A percentile compares a stretch with the other conserved stretches of the same genome.
Conservation (phyloP, 805 yeast genomes). For the Huiozyma sinensis region DNA sequence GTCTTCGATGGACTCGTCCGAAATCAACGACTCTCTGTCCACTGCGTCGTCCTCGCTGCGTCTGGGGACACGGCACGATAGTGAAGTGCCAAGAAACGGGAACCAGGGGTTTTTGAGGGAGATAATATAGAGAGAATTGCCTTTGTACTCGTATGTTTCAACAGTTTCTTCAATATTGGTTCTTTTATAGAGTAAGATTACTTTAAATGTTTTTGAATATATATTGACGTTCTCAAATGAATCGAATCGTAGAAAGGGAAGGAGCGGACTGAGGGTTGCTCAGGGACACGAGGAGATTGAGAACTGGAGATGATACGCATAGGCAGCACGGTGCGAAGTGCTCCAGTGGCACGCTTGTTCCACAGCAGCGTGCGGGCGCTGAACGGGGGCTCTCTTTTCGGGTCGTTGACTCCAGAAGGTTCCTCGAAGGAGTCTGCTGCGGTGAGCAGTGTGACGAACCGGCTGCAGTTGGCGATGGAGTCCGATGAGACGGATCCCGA, state of each 20-base stretch:
- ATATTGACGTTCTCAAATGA: too few species aligned
- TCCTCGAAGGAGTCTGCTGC: not conserved
- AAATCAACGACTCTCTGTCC: conserved; percentile 9
- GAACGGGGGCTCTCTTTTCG: conserved; percentile 1
- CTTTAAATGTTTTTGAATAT: too few species aligned
- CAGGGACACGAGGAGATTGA: too few species aligned
- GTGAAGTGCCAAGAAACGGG: conserved; percentile 1
- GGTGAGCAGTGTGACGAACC: conserved; percentile 1
- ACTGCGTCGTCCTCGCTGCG: conserved; percentile 12
- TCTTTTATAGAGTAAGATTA: too few species aligned
- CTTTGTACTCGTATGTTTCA: too few species aligned
- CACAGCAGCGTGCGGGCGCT: too few species aligned
- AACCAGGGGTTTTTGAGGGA: conserved; percentile 17
- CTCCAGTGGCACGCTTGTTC: not conserved
- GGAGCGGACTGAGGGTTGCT: too few species aligned
- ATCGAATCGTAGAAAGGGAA: too few species aligned
- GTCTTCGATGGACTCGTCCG: conserved; percentile 13
- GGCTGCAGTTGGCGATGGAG: conserved; percentile 4
- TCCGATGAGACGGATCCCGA: conserved; percentile 3
- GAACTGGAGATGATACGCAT: too few species aligned
- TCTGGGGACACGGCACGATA: not conserved
- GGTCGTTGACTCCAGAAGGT: not conserved
- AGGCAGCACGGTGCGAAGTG: not conserved
- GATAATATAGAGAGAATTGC: conserved; percentile 1
- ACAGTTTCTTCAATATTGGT: too few species aligned